Conservation (phyloP, 225 moss, liverwort and hornwort species). For the Physcomitrellopsis africana region DNA sequence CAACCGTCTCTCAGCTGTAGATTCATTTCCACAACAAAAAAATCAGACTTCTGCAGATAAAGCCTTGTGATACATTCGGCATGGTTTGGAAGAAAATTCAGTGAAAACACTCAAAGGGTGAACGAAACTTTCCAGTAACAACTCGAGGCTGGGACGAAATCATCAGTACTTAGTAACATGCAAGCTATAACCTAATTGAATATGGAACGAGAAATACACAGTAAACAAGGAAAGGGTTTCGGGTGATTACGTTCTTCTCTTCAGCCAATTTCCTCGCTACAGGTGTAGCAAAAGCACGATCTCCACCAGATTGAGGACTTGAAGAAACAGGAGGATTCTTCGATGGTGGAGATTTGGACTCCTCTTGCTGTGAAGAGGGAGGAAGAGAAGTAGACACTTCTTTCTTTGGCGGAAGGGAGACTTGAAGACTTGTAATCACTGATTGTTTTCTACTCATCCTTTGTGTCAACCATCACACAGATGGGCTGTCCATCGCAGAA, state of each 20-base stretch:
- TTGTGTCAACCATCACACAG: constrained; percentile 80
- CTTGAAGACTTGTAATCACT: constrained; percentile 62
- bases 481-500: constrained; percentile 56
- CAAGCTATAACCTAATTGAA: too few relatives aligned
- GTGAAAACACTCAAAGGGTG: background rate
- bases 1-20: constrained; percentile 77
- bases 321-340: constrained; percentile 43
- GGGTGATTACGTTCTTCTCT: constrained; percentile 64
- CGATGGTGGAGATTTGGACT: constrained; percentile 49
- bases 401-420: constrained; percentile 46
- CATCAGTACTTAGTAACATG: too few relatives aligned
- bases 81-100: background rate
- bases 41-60: constrained; percentile 1
- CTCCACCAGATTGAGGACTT: constrained; percentile 56
- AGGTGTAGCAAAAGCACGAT: constrained; percentile 87
- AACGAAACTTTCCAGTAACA: too few relatives aligned
- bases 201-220: background rate
- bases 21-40: constrained; percentile 17
- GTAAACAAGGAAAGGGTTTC: background rate
- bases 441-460: constrained; percentile 65
- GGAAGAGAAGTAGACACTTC: constrained; percentile 42
- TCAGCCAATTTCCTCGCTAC: constrained; percentile 85
- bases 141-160: too few relatives aligned
- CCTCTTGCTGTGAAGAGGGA: constrained; percentile 49
- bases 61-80: background rate